Evolutionary conservation across 2,329 filamentous ascomycete species (phyloP), one percentile per base, ranked within the genome.

Genomic region (Ophiostoma quercus): DNA sequence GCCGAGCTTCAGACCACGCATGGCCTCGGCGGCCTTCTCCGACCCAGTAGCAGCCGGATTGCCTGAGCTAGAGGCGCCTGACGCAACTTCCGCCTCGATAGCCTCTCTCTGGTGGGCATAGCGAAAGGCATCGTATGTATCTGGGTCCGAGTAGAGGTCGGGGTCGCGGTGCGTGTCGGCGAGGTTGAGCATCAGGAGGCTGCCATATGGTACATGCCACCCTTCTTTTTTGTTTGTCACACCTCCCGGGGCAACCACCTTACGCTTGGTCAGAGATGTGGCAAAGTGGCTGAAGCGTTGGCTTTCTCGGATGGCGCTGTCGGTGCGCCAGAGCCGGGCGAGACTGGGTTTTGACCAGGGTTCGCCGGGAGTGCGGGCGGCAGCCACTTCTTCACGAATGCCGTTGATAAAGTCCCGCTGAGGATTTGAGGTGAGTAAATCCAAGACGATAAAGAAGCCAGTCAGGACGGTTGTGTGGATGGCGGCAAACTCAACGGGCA

Each of bases 381-480:
- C 73, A 0, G 73, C 66, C 0, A 82, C 78, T 70, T 86, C 84
- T 9, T 81, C 77, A n/a, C 80, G 78, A 12, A 86, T 77, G 1
- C 74, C 73, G 2, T 80, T 79, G 4, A 84, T 68, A 29, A 78
- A 79, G 1, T 73, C 73, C 51, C 76, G 75, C 0, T 76, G 72
- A 0, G 79, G 77, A 5, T 80, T 75, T 0, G 82, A 78, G 1
- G 79, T 75, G 47, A 84, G 75, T 7, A 86, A 74, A 70, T 86
- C 83, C 11, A 85, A 74, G 68, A 85, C 74, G 41, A 81, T 77
- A 43, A 80, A 80, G 65, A 83, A 81, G 2, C 82, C 80, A 0
- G 85, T 86, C 14, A 87, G 74, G 7, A 82, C 80, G 0, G 85
- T 87, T 1, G 85, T 88, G 76, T 88, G 85, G 34, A 87, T 85